Evolutionary conservation across 805 yeast species (phyloP).

Genomic region (Candida caryicola): DNA sequence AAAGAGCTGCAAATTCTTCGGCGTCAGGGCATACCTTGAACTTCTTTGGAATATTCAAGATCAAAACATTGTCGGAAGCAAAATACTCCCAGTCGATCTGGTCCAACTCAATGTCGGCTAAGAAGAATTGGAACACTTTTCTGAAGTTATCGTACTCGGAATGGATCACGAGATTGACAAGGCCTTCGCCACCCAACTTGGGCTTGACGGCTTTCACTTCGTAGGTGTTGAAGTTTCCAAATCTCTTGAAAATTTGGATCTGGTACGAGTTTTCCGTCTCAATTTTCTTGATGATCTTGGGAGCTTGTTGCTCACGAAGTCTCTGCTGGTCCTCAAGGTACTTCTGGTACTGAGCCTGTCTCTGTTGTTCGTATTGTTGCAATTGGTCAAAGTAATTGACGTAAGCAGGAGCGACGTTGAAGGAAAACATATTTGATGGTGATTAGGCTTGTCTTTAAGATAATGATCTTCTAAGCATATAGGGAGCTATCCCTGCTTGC

Average conservation of each 20-base stretch:
- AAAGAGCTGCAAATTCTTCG: constrained; percentile 11
- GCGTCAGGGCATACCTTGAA: constrained; percentile 14
- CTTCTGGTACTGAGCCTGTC: constrained; percentile 9
- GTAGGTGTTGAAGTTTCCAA: constrained; percentile 28
- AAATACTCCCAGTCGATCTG: constrained; percentile 36
- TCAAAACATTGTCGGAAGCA: constrained; percentile 28
- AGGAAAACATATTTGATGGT: constrained; percentile 5
- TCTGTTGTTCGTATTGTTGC: constrained; percentile 1
- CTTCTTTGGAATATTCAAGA: constrained; percentile 36
- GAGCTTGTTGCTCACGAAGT: constrained; percentile 9
- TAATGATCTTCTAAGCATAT: too few relatives aligned
- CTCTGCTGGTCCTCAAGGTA: constrained; percentile 7
- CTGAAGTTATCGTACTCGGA: constrained; percentile 28
- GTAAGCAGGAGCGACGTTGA: constrained; percentile 12
- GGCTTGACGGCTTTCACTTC: constrained; percentile 9
- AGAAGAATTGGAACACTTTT: constrained; percentile 29
- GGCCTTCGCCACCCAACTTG: not conserved
- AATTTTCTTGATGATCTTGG: constrained; percentile 33
- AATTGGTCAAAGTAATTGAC: constrained; percentile 24
- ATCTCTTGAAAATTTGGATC: constrained; percentile 34
- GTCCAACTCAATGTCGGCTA: constrained; percentile 28
- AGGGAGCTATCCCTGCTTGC: too few relatives aligned
- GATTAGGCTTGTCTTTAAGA: too few relatives aligned
- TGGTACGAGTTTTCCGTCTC: constrained; percentile 35
- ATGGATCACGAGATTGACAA: constrained; percentile 19